phyloP scores from a whole-genome alignment of 805 yeast genomes.

The Candida silvicultrix region DNA sequence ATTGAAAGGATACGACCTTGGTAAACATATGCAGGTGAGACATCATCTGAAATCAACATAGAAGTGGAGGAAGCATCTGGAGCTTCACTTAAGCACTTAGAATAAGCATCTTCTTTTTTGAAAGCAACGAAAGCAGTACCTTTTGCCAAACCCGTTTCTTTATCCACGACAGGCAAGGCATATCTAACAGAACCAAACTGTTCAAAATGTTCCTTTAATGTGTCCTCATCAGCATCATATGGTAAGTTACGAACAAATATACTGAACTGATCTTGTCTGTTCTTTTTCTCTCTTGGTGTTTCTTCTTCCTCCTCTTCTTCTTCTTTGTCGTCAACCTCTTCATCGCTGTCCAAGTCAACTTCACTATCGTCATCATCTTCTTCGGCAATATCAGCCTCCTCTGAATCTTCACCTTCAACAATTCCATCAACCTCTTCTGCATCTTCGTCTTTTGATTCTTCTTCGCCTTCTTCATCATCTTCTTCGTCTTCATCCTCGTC shows the following conservation, averaged over 20 bases:
- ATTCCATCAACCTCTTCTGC: conserved; percentile 24
- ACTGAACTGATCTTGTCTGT: conserved; percentile 65
- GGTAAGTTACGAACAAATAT: conserved; percentile 91
- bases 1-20: conserved; percentile 89
- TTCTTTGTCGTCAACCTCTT: conserved; percentile 27
- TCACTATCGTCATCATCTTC: conserved; percentile 21
- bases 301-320: conserved; percentile 26
- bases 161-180: conserved; percentile 91
- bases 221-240: conserved; percentile 83
- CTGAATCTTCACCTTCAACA: conserved; percentile 22
- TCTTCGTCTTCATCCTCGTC: conserved; percentile 34
- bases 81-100: conserved; percentile 67
- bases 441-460: conserved; percentile 25
- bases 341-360: conserved; percentile 27
- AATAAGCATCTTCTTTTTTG: conserved; percentile 49
- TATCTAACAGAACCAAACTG: conserved; percentile 85
- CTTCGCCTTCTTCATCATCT: conserved; percentile 31
- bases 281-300: conserved; percentile 33
- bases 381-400: conserved; percentile 21
- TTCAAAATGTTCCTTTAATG: conserved; percentile 67
- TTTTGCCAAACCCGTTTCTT: conserved; percentile 74
- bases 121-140: conserved; percentile 97
- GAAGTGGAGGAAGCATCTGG: conserved; percentile 64
- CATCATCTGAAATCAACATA: conserved; percentile 86
- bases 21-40: conserved; percentile 79